These are phyloP conservation scores for Lathyrus tuberosus DNA, from an alignment of 306 rosid species.

Conservation along the genomic window DNA sequence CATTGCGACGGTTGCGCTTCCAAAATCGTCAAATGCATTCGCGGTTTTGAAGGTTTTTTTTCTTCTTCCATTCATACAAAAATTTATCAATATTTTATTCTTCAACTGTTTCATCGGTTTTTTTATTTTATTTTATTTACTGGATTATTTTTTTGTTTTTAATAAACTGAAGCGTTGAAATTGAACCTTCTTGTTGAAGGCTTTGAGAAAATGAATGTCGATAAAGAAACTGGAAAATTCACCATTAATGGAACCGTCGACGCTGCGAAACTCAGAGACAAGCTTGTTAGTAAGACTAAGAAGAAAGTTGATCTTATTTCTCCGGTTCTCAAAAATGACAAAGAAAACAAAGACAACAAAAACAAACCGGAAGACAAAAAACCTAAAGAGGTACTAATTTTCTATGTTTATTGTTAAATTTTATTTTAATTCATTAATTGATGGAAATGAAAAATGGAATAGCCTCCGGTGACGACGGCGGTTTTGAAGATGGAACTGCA, in stretches of 20 bases:
- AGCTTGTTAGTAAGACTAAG: conserved; percentile 49
- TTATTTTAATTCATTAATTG: neutral
- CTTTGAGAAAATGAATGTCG: conserved; percentile 51
- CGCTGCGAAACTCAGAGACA: conserved; percentile 53
- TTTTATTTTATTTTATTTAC: conserved; percentile 3
- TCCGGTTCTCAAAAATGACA: conserved; percentile 53
- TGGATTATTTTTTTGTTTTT: neutral
- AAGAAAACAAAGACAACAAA: conserved; percentile 45
- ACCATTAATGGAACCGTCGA: conserved; percentile 61
- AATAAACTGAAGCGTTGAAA: conserved; percentile 35
- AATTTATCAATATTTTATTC: neutral
- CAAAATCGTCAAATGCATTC: conserved; percentile 48
- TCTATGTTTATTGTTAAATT: neutral
- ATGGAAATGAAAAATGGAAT: neutral
- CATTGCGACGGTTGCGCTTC: conserved; percentile 77
- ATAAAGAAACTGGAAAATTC: conserved; percentile 50
- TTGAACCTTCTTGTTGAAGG: conserved; percentile 51
- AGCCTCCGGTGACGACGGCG: conserved; percentile 67
- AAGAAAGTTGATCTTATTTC: conserved; percentile 68
- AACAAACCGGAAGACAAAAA: conserved; percentile 41
- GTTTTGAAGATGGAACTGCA: conserved; percentile 63
- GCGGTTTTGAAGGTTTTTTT: conserved; percentile 45
- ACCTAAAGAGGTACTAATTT: conserved; percentile 60
- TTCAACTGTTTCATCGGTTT: neutral
- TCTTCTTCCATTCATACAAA: neutral